A percentile compares a stretch with the other conserved stretches of the same genome.
phyloP scores from a whole-genome alignment of 2,329 filamentous ascomycete genomes.

The Neonectria magnoliae region DNA sequence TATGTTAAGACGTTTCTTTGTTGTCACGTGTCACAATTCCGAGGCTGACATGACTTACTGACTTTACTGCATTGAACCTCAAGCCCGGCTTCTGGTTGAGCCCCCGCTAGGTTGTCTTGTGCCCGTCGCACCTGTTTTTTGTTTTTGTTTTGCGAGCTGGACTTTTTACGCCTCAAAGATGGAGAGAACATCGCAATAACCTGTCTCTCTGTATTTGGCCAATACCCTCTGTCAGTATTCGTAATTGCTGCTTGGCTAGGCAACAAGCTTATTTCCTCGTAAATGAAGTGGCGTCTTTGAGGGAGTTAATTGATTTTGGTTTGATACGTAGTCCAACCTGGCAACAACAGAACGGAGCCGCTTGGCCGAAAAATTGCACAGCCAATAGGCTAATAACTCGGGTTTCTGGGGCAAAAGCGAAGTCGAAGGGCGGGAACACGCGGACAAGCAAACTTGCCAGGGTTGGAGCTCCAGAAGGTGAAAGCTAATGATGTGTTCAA shows the following conservation, averaged over 20 bases:
- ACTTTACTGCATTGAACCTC: neutral
- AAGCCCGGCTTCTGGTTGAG: neutral
- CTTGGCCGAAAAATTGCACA: conserved; percentile 18
- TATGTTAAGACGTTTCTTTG: neutral
- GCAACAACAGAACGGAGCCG: conserved; percentile 21
- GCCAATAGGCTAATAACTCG: conserved; percentile 24
- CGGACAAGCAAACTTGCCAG: conserved; percentile 15
- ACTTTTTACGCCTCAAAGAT: neutral
- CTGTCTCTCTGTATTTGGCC: neutral
- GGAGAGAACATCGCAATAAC: neutral
- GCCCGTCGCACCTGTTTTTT: neutral
- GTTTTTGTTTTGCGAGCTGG: no score
- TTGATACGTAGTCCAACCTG: conserved; percentile 17
- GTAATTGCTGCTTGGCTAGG: neutral
- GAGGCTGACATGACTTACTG: neutral
- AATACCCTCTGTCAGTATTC: conserved; percentile 1
- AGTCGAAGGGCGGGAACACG: conserved; percentile 12
- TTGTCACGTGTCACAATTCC: neutral
- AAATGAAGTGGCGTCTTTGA: conserved; percentile 25
- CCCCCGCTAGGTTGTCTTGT: neutral
- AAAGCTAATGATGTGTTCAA: conserved; percentile 25
- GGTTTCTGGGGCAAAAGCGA: conserved; percentile 15
- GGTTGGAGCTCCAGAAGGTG: conserved; percentile 17
- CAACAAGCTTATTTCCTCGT: neutral
- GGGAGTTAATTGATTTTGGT: conserved; percentile 20